Evolutionary conservation across 305 asterid genomes (phyloP), one percentile per base, ranked within the genome.

Genomic region (Fraxinus platypoda): DNA sequence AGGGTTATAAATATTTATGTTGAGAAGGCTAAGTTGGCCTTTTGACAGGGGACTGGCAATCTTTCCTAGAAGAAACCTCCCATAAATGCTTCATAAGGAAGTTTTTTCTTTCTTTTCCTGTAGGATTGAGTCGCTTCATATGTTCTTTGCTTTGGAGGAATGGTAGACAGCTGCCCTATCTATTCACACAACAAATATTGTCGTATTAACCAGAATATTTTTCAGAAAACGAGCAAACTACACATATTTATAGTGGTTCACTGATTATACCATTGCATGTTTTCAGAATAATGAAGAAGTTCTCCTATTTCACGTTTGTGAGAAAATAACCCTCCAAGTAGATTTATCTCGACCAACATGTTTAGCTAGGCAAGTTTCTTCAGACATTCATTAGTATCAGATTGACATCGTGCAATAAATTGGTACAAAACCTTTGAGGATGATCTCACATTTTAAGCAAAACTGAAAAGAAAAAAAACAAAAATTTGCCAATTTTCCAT

Each of bases 31-130:
- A 1, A 93, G 87, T 23, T 88, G 72, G 2, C 99, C 98, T 31
- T 64, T 88, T 23, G 98, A 97, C 59, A 90, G 76, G 0, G 99
- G 98, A 54, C 70, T 73, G 4, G 98, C 98, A 7, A 97, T 83
- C 89, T 94, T 97, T 83, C 89, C 94, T 1, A 94, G 86, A 80
- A 96, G 97, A 96, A 96, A 72, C 98, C 98, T 66, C 99, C 99
- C 68, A 72, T 84, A 75, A 94, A 94, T 7, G 91, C 97, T 87
- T 94, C 97, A 1, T 38, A 88, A 9, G 98, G 98, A 25, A 94
- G 92, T 84, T 88, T 82, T 41, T 83, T 83, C 88, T 93, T 97
- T 71, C 87, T 79, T 38, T 62, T 72, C 13, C 81, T 86, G 87
- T 77, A 97, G 3, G 88, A 90, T 30, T 88, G 87, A n/a, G 95